Base-by-base conservation (phyloP, 2,329 filamentous ascomycete species). In the Diplodia seriata region DNA sequence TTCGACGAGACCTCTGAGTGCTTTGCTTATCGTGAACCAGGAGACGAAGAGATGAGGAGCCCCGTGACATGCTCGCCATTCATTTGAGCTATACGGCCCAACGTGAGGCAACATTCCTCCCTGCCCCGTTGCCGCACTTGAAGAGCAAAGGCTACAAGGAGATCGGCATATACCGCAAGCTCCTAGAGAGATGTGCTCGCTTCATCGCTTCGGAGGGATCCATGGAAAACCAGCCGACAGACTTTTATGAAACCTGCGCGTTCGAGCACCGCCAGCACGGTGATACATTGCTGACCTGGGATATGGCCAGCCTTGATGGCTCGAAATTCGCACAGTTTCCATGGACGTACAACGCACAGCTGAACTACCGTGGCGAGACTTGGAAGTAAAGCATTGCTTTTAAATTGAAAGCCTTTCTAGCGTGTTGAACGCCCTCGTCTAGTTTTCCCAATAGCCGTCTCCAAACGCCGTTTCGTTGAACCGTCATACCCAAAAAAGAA, bases 321-420 rank as follows among this genome's bases (percentile, higher is more conserved):
- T 63, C 59, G 6, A 36, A 36, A 8, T 63, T 63, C 14, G 47
- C 43, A 3, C 59, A 63, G 18, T 63, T 63, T 26, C 59, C 59
- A 11, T 63, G 59, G 59, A 63, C 59, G n/a, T 63, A 63, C 31
- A 63, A 63, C 9, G 47, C 59, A 2, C 59, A 63, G 33, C n/a
- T 63, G 7, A 51, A 63, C 59, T 63, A 63, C n/a, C 47, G 50
- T 7, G 59, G 59, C 50, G 59, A 63, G 47, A 63, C 59, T 9
- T 63, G 59, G 59, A 63, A 63, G 47, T 38, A 26, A 51, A 20
- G 11, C 11, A 38, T 11, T 38, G 9, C 36, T 38, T 38, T 4
- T 11, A 12, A 38, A 38, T 38, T 12, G 9, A 12, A 26, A 26
- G 23, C 23, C 54, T 18, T 18, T n/a, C 7, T 5, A 40, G 36